These are phyloP conservation scores for Papiliotrema nemorosa DNA, from an alignment of 1,284 basidiomycete species.

Conservation along the genomic window DNA sequence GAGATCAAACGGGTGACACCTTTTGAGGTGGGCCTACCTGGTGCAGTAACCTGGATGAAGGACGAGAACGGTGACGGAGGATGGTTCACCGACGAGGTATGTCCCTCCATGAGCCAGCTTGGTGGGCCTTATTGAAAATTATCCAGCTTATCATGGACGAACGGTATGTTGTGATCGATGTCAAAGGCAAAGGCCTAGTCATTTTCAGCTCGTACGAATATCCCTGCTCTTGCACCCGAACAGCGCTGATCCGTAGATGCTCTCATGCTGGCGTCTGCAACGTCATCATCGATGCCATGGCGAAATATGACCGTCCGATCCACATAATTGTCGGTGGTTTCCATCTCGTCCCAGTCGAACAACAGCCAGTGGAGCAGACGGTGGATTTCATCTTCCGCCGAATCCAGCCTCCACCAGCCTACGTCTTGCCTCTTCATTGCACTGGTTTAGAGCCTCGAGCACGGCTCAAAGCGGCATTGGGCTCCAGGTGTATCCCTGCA, in stretches of 20 bases:
- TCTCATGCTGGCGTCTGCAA: conserved; percentile 82
- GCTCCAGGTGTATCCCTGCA: conserved; percentile 63
- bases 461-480: conserved; percentile 63
- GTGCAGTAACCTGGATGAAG: conserved; percentile 63
- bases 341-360: conserved; percentile 67
- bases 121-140: conserved; percentile 1
- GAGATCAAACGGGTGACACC: conserved; percentile 67
- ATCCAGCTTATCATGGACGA: conserved; percentile 74
- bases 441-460: conserved; percentile 69
- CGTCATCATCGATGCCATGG: conserved; percentile 65
- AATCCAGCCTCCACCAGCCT: conserved; percentile 62
- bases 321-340: conserved; percentile 79
- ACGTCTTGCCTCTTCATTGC: conserved; percentile 77
- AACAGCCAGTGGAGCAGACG: conserved; percentile 62
- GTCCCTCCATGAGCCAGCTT: conserved; percentile 14
- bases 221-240: conserved; percentile 2
- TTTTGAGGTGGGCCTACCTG: conserved; percentile 65
- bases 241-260: conserved; percentile 53
- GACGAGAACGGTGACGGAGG: conserved; percentile 33
- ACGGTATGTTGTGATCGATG: conserved; percentile 69
- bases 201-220: conserved; percentile 70
- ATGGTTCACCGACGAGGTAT: conserved; percentile 65
- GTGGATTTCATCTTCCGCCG: conserved; percentile 63
- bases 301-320: conserved; percentile 62
- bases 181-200: conserved; percentile 70